Percentiles rank a stretch among this genome's conserved stretches.
Conservation (phyloP, 73 alveolate species). For the Stentor roeselii region DNA sequence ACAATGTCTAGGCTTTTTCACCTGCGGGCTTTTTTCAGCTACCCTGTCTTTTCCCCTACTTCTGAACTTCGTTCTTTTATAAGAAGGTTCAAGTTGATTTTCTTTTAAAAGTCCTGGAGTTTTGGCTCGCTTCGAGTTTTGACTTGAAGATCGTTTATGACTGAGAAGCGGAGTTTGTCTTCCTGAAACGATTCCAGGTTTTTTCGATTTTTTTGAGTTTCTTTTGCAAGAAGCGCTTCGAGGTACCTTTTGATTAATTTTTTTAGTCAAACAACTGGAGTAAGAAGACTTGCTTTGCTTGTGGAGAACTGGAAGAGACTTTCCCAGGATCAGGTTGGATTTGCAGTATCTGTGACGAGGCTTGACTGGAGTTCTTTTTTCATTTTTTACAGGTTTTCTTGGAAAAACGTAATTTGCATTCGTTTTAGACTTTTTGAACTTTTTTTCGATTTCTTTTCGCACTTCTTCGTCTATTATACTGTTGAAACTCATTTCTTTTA, state of each 20-base stretch:
- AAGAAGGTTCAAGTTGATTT: not conserved
- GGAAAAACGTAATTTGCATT: constrained; percentile 29
- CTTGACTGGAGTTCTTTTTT: not conserved
- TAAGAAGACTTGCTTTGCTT: not conserved
- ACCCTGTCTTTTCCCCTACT: too few relatives aligned
- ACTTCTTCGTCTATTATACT: constrained; percentile 12
- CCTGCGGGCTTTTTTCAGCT: too few relatives aligned
- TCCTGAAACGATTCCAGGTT: not conserved
- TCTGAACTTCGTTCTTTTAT: too few relatives aligned
- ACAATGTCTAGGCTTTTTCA: not conserved
- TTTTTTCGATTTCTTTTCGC: constrained; percentile 11
- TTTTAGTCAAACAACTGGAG: not conserved
- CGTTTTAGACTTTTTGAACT: constrained; percentile 1
- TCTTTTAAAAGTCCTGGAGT: not conserved
- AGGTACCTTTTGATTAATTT: too few relatives aligned
- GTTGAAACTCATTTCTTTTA: constrained; percentile 27
- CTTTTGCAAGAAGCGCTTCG: not conserved
- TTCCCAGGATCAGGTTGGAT: not conserved
- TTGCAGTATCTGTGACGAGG: not conserved
- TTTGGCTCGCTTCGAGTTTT: not conserved
- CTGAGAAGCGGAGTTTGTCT: not conserved
- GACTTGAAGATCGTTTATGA: not conserved
- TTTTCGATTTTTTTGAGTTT: not conserved
- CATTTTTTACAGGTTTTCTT: not conserved
- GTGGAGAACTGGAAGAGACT: not conserved